Percentiles rank a stretch among this genome's conserved stretches.
phyloP scores from a whole-genome alignment of 306 rosid species.

The Hippophae gyantsensis region DNA sequence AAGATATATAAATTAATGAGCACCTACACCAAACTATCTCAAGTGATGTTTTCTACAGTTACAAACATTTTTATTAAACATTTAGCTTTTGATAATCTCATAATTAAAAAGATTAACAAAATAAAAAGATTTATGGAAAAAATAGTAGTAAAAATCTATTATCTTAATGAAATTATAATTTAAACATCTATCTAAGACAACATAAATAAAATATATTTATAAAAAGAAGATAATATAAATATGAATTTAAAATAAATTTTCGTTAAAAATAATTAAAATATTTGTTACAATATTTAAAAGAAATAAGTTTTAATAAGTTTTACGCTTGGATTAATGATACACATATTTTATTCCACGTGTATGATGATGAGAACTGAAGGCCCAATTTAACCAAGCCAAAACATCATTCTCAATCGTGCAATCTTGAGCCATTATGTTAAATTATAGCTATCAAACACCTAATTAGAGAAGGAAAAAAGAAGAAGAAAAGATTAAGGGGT shows the following conservation, averaged over 20 bases:
- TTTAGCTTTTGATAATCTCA: too few species aligned
- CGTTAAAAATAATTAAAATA: too few species aligned
- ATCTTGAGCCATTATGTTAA: constrained; percentile 22
- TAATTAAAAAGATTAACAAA: not conserved
- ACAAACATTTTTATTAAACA: too few species aligned
- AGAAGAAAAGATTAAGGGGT: not conserved
- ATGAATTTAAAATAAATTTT: too few species aligned
- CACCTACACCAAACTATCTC: too few species aligned
- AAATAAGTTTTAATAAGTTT: not conserved
- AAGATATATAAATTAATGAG: constrained; percentile 19
- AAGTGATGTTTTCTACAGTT: too few species aligned
- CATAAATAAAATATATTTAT: too few species aligned
- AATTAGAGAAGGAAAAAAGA: constrained; percentile 9
- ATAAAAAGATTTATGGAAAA: too few species aligned
- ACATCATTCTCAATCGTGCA: constrained; percentile 22
- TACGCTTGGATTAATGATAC: not conserved
- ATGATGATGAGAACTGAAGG: constrained; percentile 27
- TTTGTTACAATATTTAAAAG: not conserved
- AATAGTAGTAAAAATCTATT: too few species aligned
- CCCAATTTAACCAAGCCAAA: not conserved
- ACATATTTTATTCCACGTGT: constrained; percentile 34
- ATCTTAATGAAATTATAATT: too few species aligned
- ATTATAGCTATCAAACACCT: constrained; percentile 1
- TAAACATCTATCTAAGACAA: too few species aligned
- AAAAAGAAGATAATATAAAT: too few species aligned